These are phyloP conservation scores for Arxiozyma bovina DNA, from an alignment of 1,139 yeast genomes.

Conservation along the genomic window DNA sequence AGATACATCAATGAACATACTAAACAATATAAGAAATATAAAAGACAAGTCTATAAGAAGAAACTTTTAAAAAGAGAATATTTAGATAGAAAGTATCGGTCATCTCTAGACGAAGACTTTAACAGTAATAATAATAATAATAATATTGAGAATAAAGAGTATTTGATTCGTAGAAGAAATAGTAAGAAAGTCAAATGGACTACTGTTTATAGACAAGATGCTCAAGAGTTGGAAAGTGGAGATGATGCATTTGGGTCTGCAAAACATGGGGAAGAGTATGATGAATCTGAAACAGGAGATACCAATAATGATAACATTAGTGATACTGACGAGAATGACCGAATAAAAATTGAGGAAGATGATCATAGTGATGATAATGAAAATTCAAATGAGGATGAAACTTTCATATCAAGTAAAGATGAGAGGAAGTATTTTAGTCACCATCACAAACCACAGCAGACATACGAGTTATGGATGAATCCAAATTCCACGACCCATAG, in stretches of 20 bases:
- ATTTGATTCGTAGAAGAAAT: not conserved
- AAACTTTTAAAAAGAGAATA: not conserved
- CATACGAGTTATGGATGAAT: conserved; percentile 27
- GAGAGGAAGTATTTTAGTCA: conserved; percentile 21
- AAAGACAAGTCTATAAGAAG: conserved; percentile 1
- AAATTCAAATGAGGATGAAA: not conserved
- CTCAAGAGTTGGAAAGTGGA: not conserved
- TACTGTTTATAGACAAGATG: conserved; percentile 1
- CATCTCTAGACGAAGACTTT: conserved; percentile 19
- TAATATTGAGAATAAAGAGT: conserved; percentile 5
- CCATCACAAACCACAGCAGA: conserved; percentile 24
- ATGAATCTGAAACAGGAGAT: not conserved
- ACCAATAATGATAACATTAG: conserved; percentile 2
- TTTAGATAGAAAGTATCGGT: not conserved
- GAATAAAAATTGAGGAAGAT: not conserved
- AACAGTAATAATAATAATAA: too few species aligned
- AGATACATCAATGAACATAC: conserved; percentile 21
- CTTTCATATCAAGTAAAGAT: conserved; percentile 8
- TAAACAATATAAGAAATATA: conserved; percentile 13
- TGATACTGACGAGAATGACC: conserved; percentile 1
- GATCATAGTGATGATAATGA: conserved; percentile 1
- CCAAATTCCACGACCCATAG: conserved; percentile 8
- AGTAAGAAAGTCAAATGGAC: conserved; percentile 2
- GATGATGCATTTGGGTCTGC: not conserved
- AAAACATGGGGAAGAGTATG: not conserved